Conservation (phyloP, 306 rosid species). For the Astragalus glycyphyllos region DNA sequence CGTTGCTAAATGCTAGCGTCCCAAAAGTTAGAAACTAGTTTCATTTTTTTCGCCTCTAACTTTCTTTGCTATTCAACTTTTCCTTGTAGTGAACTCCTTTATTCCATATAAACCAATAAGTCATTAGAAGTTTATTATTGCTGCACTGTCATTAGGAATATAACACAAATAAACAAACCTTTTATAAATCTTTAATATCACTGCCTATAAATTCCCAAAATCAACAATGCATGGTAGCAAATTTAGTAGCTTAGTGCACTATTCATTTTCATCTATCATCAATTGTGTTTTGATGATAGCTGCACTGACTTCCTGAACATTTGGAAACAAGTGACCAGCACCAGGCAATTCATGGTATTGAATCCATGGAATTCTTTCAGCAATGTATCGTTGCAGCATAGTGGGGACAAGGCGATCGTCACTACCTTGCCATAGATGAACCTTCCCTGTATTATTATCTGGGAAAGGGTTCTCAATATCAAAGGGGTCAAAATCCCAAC, state of each 20-base stretch:
- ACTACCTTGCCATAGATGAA: slow-evolving; percentile 80
- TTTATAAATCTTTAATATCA: not conserved
- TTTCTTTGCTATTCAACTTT: no score
- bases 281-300: slow-evolving; percentile 50
- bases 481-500: slow-evolving; percentile 66
- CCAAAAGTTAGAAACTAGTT: no score
- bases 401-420: slow-evolving; percentile 56
- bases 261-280: slow-evolving; percentile 34
- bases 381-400: slow-evolving; percentile 54
- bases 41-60: no score
- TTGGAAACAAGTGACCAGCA: slow-evolving; percentile 64
- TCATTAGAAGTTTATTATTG: no score
- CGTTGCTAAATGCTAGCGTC: no score
- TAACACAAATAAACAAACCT: not conserved
- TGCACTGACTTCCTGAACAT: slow-evolving; percentile 38
- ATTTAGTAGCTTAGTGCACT: not conserved
- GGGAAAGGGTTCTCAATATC: slow-evolving; percentile 62
- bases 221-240: not conserved
- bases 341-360: slow-evolving; percentile 72
- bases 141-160: no score
- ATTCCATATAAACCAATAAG: no score
- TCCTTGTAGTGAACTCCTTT: no score
- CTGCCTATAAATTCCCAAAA: not conserved
- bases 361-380: slow-evolving; percentile 66
- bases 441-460: slow-evolving; percentile 46